Base-by-base conservation (phyloP, 2,329 filamentous ascomycete genomes). In the Drechmeria coniospora region DNA sequence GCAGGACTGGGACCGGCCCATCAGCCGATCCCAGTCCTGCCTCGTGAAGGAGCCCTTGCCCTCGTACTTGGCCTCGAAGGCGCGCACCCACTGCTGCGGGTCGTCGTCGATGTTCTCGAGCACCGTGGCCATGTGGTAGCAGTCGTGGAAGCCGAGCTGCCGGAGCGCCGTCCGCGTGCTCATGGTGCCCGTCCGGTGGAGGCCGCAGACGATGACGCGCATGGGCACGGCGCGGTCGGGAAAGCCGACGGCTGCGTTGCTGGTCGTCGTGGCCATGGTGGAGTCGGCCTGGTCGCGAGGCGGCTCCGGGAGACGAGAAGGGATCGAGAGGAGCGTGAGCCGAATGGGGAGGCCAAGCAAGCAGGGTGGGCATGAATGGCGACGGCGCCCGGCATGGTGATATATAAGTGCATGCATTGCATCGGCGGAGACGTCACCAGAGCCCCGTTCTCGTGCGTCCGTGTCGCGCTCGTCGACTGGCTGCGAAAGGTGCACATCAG, bases 1-100 rank as follows among this genome's bases (percentile, higher is more conserved):
- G 7, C 63, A 68, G 14, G 60, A 61, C n/a, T 68, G 58, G 37
- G 49, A 58, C 15, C 53, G 40, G 25, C 54, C 56, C 26, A 64
- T 53, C 6, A 65, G 43, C 31, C 47, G 46, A 42, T 65, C 61
- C 49, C 59, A 64, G 34, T 62, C 56, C 12, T 44, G 38, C 23
- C 47, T 51, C n/a, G 40, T 44, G 29, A 54, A 48, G 15, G 41
- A 26, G 8, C 41, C 46, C 15, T 40, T 42, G 30, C 37, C 43
- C 26, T 34, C 41, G 32, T 45, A 54, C 32, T 50, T 53, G 31
- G 42, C 44, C 25, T 49, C 43, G 20, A 49, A 35, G 26, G 49
- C 48, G 15, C 39, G 40, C 25, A 46, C 31, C 50, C 50, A 54
- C 32, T 46, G 37, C 10, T 40, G 33, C 2, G 35, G 23, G 11